phyloP scores from a whole-genome alignment of 208 protist genomes.

The Crithidia sp. region DNA sequence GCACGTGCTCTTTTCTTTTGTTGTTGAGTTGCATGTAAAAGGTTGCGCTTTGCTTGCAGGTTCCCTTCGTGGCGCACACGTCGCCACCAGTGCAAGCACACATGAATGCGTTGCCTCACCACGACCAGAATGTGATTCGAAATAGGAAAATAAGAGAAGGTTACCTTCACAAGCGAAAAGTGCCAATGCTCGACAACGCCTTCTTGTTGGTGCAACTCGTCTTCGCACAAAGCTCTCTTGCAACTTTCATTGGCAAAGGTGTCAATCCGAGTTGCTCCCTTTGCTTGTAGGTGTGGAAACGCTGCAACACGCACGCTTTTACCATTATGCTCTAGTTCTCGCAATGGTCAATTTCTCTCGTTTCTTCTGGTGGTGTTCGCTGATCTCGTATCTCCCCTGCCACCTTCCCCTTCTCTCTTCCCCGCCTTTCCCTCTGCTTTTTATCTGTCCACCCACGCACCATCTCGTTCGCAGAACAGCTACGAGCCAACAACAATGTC shows the following conservation, averaged over 20 bases:
- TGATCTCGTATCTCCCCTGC: neutral
- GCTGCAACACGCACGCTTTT: no score
- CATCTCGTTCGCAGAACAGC: constrained; percentile 9
- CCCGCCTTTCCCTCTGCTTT: neutral
- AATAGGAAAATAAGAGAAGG: no score
- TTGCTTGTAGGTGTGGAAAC: no score
- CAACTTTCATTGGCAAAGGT: neutral
- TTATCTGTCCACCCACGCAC: neutral
- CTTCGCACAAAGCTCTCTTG: neutral
- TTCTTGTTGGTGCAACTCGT: no score
- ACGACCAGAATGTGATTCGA: no score
- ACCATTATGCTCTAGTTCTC: neutral
- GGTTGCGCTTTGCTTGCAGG: neutral
- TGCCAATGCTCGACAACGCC: neutral
- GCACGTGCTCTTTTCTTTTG: neutral
- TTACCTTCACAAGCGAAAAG: neutral
- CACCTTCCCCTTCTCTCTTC: neutral
- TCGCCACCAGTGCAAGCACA: no score
- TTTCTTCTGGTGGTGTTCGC: neutral
- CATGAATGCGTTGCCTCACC: no score
- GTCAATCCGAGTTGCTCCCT: no score
- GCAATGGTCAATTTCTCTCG: neutral
- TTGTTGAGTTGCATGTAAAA: neutral
- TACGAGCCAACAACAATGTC: constrained; percentile 50
- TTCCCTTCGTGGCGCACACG: neutral